phyloP scores from a whole-genome alignment of 164 flowering plant genomes.

The Buxus sempervirens region DNA sequence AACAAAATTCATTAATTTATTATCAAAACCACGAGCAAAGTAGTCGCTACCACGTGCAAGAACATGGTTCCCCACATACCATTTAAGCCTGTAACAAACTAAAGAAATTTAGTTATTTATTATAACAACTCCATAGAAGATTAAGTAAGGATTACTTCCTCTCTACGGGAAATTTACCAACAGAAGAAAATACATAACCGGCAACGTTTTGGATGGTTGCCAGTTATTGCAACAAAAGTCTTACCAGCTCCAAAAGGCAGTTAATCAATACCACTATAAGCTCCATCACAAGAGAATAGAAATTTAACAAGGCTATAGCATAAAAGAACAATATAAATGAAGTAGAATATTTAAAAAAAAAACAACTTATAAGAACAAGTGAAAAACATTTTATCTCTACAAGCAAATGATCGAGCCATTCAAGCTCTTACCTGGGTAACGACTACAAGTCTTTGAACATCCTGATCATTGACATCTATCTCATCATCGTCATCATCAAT shows the following conservation, averaged over 20 bases:
- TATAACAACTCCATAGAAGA: too few species aligned
- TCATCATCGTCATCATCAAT: slow-evolving; percentile 86
- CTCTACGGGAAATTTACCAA: background rate
- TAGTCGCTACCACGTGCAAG: too few species aligned
- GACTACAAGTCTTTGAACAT: slow-evolving; percentile 83
- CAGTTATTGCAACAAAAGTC: background rate
- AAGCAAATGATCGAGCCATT: background rate
- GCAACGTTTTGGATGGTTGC: background rate
- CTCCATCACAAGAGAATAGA: background rate
- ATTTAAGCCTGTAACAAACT: too few species aligned
- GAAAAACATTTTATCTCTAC: background rate
- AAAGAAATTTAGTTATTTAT: too few species aligned
- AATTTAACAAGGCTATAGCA: background rate
- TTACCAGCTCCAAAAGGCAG: background rate
- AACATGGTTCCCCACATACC: too few species aligned
- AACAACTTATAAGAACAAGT: background rate
- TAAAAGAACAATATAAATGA: background rate
- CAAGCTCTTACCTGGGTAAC: slow-evolving; percentile 73
- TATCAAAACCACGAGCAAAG: too few species aligned
- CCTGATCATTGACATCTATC: slow-evolving; percentile 59
- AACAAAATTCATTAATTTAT: too few species aligned
- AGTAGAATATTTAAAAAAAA: background rate
- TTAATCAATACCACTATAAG: background rate
- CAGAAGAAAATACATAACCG: background rate
- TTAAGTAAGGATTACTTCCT: too few species aligned